phyloP scores from a whole-genome alignment of 495 filamentous ascomycete species.

The Penicillium lagena region DNA sequence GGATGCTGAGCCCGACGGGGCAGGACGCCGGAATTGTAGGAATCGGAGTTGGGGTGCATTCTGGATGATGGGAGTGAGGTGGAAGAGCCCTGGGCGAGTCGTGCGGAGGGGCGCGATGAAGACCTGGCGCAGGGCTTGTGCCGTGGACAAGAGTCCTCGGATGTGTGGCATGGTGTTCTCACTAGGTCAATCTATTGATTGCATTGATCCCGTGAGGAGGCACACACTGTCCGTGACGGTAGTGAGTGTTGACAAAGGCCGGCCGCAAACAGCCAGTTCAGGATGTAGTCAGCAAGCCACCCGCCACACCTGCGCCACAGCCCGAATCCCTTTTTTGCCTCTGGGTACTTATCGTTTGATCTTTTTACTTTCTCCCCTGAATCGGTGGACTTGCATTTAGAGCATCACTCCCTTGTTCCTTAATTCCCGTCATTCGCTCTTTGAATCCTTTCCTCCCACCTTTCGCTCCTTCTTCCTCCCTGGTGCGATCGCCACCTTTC shows the following conservation, averaged over 20 bases:
- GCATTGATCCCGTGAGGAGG: neutral
- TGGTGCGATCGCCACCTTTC: constrained; percentile 6
- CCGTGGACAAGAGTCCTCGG: constrained; percentile 29
- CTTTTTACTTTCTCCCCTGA: neutral
- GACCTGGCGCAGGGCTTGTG: constrained; percentile 30
- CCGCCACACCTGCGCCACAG: constrained; percentile 2
- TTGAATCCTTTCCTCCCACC: constrained; percentile 16
- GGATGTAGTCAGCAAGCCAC: neutral
- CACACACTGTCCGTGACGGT: no score
- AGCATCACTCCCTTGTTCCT: constrained; percentile 25
- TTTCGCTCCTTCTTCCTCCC: constrained; percentile 9
- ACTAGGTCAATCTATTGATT: neutral
- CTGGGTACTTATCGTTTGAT: neutral
- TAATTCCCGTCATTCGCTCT: neutral
- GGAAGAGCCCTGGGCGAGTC: constrained; percentile 11
- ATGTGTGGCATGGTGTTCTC: constrained; percentile 29
- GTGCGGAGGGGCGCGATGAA: constrained; percentile 22
- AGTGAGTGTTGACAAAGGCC: neutral
- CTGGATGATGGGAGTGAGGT: neutral
- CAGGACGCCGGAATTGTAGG: constrained; percentile 8
- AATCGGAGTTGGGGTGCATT: constrained; percentile 8
- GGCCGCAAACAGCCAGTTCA: constrained; percentile 7
- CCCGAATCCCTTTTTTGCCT: constrained; percentile 2
- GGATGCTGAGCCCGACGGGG: constrained; percentile 1
- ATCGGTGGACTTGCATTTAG: neutral